These are phyloP conservation scores for Mortierella sp. DNA, from an alignment of 371 early-diverging fungal species.

Conservation along the genomic window DNA sequence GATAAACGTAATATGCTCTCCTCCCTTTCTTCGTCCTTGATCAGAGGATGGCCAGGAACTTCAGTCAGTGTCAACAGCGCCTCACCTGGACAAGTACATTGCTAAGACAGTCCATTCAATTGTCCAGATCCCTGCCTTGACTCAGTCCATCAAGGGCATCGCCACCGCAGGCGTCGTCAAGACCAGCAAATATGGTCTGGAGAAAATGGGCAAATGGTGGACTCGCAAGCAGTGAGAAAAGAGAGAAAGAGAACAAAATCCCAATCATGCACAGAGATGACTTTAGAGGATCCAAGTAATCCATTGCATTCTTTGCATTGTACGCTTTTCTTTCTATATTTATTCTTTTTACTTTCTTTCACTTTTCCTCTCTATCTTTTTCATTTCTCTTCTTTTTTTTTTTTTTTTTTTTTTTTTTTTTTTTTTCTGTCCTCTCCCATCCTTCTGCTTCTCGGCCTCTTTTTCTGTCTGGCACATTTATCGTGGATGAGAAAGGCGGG, in stretches of 20 bases:
- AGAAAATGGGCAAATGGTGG: slow-evolving; percentile 80
- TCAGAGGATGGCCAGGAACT: slow-evolving; percentile 37
- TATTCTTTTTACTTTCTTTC: neutral
- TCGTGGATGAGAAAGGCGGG: too few species aligned
- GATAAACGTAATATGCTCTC: too few species aligned
- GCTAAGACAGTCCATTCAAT: slow-evolving; percentile 61
- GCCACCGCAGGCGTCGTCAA: slow-evolving; percentile 87
- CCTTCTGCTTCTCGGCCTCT: slow-evolving; percentile 6
- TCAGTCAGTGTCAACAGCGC: slow-evolving; percentile 55
- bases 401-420: neutral
- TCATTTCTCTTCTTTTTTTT: neutral
- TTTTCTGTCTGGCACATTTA: too few species aligned
- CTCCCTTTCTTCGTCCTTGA: slow-evolving; percentile 5
- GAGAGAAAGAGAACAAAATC: neutral
- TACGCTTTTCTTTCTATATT: neutral
- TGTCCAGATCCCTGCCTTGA: slow-evolving; percentile 81
- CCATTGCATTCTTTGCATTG: neutral
- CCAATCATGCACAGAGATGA: too few species aligned
- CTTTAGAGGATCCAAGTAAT: neutral
- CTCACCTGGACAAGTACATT: slow-evolving; percentile 53
- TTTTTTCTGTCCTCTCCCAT: neutral
- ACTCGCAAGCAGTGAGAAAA: slow-evolving; percentile 54
- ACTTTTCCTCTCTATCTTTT: neutral
- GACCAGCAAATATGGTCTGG: slow-evolving; percentile 77
- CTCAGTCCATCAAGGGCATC: slow-evolving; percentile 93